A percentile compares a stretch with the other conserved stretches of the same genome.
These are phyloP conservation scores for Populus hybrid DNA, from an alignment of 441 rosid species.

Conservation along the genomic window DNA sequence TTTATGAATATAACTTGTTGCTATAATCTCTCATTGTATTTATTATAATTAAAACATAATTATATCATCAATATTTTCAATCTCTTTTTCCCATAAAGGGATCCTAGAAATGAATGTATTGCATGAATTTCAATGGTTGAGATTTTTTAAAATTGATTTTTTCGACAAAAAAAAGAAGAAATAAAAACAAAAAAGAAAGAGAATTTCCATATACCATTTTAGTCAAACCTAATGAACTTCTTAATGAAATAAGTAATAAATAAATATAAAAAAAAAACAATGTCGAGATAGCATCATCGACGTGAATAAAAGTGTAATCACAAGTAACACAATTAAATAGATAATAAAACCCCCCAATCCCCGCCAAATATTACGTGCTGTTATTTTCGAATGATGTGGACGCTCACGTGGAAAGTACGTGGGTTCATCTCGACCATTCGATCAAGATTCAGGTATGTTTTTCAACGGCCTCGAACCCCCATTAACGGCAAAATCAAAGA, in stretches of 20 bases:
- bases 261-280: neutral
- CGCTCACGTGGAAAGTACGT: slow-evolving; percentile 11
- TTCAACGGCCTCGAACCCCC: slow-evolving; percentile 38
- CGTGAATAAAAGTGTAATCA: neutral
- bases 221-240: neutral
- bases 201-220: too few species aligned
- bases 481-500: slow-evolving; percentile 45
- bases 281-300: neutral
- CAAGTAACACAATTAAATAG: neutral
- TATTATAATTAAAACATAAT: too few species aligned
- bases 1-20: too few species aligned
- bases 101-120: too few species aligned
- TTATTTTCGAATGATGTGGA: slow-evolving; percentile 16
- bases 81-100: too few species aligned
- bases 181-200: too few species aligned
- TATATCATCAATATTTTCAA: too few species aligned
- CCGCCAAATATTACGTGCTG: slow-evolving; percentile 33
- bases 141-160: too few species aligned
- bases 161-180: too few species aligned
- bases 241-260: neutral
- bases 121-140: too few species aligned
- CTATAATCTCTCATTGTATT: too few species aligned
- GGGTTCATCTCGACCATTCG: slow-evolving; percentile 4
- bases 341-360: slow-evolving; percentile 22
- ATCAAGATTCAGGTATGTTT: neutral